Base-by-base conservation (phyloP, 768 basidiomycete species). In the Mycena epipterygia region DNA sequence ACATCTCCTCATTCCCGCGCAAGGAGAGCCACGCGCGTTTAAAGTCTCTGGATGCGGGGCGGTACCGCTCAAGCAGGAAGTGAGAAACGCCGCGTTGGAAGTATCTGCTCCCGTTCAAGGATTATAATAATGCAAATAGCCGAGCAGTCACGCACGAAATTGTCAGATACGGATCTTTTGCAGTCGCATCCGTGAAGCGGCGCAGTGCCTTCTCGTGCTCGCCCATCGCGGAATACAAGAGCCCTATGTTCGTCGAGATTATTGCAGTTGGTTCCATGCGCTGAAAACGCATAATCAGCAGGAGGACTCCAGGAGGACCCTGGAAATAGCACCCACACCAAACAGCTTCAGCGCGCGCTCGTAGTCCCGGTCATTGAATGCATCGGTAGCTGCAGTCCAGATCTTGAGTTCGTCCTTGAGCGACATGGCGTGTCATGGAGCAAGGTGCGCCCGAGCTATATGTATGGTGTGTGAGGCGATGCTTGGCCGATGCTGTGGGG, bases 21-120 rank as follows among this genome's bases (percentile, higher is more conserved):
- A 70, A 29, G 17, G 56, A 65, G 2, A 52, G 29, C 69, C 56
- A 60, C 16, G 69, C 63, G 13, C 58, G 49, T 17, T 65, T 60
- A 49, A 70, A 70, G 48, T 70, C 68, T 14, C 63, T 33, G 12
- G 37, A 32, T 11, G 68, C 68, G 3, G 57, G 57, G 11, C 49
- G 56, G 32, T 70, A 64, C 1, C 68, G 68, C 41, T 58, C 63
- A 1, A 70, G 63, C 5, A 70, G 48, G 19, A 70, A 70, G 42
- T 70, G 55, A 5, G 68, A 70, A 12, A 70, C 68, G 11, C 68
- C 68, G 39, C 68, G 57, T 35, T 70, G 68, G 30, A 70, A 70
- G 19, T 70, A 70, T 27, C 68, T 69, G 35, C 21, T 37, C 41
- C 19, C 2, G n/a, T 2, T 21, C 13, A 13, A 7, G 2, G 9